Base-by-base conservation (phyloP, 2,329 filamentous ascomycete genomes). In the Colletotrichum abscissum region DNA sequence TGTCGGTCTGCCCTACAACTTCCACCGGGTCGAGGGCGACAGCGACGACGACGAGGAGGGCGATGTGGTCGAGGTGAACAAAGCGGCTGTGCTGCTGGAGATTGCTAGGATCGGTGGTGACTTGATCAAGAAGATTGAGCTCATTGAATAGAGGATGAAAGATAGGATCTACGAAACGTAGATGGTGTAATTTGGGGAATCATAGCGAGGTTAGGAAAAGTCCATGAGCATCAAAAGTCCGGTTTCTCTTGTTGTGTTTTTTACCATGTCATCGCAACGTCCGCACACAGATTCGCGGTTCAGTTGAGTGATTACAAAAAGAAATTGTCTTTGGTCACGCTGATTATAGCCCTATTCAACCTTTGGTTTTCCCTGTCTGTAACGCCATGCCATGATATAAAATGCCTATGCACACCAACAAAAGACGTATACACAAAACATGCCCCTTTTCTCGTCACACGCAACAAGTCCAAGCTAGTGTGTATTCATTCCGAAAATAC, bases 21-120 rank as follows among this genome's bases (percentile, higher is more conserved):
- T 73, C 66, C 67, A 71, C 30, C 75, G 38, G 14, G 78, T 79
- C 14, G 49, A 68, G 33, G 35, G 38, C 26, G 80, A 62, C 19
- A 79, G 63, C 12, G 81, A 78, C 1, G 82, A 80, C 11, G 81
- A 78, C 0, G 82, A 80, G 0, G 84, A 85, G 5, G 84, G 80
- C 9, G 84, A 83, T 63, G 83, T 88, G 26, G 90, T 93, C 28
- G 87, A 89, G 75, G 82, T 95, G 6, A 95, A 97, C 77, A 90
- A 89, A 76, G 85, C 86, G 55, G 92, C 88, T 0, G 90, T 97
- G 5, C 78, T 95, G 63, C 86, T 90, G 38, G 94, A 97, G 83
- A 94, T 97, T 80, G 90, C 90, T 55, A 89, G 91, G 74, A 85
- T 92, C 54, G 91, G 91, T 9, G 91, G 90, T 1, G 89, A 92